Conservation (phyloP, 1,139 yeast genomes). For the Arxiozyma slooffiae region DNA sequence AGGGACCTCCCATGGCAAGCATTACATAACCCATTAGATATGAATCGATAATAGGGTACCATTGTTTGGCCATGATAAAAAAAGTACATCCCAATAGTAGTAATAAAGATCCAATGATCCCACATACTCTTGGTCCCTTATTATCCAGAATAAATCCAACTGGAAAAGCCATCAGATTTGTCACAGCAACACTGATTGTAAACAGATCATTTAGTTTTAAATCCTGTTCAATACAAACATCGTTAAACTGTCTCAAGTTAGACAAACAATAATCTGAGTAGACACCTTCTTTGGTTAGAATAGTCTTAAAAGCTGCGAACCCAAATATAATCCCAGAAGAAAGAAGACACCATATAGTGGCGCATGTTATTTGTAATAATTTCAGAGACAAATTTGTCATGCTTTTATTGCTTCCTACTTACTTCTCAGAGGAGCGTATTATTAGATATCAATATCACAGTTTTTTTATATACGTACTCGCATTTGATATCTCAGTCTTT, state of each 20-base stretch:
- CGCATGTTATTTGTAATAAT: conserved; percentile 47
- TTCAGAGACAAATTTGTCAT: conserved; percentile 2
- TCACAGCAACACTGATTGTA: conserved; percentile 76
- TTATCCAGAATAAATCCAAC: conserved; percentile 72
- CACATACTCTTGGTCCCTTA: conserved; percentile 73
- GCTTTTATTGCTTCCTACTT: neutral
- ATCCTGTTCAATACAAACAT: conserved; percentile 61
- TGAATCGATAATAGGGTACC: conserved; percentile 38
- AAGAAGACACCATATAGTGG: conserved; percentile 74
- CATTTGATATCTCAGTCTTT: neutral
- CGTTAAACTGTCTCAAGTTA: conserved; percentile 7
- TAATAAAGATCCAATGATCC: conserved; percentile 58
- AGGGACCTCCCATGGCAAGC: conserved; percentile 77
- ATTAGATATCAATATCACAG: neutral
- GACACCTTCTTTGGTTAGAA: conserved; percentile 66
- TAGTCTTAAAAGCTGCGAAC: conserved; percentile 85
- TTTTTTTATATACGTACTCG: neutral
- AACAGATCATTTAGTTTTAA: conserved; percentile 71
- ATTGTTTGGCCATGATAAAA: conserved; percentile 28
- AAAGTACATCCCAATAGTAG: conserved; percentile 45
- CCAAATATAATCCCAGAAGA: conserved; percentile 95
- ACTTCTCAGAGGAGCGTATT: neutral
- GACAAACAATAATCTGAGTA: conserved; percentile 49
- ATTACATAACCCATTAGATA: conserved; percentile 54
- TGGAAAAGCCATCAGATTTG: conserved; percentile 73